A percentile compares a stretch with the other conserved stretches of the same genome.
These are phyloP conservation scores for Sordariomycetes sp. DNA, from an alignment of 2,329 filamentous ascomycete genomes.

Conservation along the genomic window DNA sequence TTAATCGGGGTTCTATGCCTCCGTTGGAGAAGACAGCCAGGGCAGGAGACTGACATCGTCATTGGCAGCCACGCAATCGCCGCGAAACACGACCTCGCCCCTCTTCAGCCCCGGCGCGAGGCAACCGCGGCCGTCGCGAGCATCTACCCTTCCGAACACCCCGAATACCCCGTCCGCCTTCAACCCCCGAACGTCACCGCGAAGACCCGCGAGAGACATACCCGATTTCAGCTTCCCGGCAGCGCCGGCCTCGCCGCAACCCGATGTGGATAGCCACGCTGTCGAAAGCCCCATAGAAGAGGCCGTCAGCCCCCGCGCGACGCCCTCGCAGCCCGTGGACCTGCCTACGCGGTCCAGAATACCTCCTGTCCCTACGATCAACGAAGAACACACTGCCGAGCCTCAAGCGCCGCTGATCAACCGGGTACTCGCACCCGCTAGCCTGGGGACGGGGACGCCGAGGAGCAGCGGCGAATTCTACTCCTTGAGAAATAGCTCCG, in stretches of 20 bases:
- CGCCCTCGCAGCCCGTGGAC: conserved; percentile 19
- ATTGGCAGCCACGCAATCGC: conserved; percentile 29
- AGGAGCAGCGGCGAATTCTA: conserved; percentile 93
- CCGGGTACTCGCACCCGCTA: conserved; percentile 67
- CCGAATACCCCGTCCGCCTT: conserved; percentile 32
- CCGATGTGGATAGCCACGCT: conserved; percentile 19
- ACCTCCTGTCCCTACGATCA: conserved; percentile 41
- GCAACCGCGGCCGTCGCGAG: conserved; percentile 27
- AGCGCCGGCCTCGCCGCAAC: conserved; percentile 27
- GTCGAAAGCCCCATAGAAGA: conserved; percentile 22
- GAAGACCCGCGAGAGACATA: conserved; percentile 13
- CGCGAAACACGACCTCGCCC: conserved; percentile 36
- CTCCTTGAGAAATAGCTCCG: conserved; percentile 87
- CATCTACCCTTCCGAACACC: conserved; percentile 33
- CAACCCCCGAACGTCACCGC: conserved; percentile 26
- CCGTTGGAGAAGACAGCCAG: conserved; percentile 7
- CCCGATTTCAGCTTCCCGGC: conserved; percentile 49
- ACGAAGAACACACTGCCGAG: conserved; percentile 31
- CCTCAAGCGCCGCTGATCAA: conserved; percentile 26
- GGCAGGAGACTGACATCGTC: conserved; percentile 12
- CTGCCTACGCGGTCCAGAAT: conserved; percentile 31
- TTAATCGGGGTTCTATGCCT: conserved; percentile 6
- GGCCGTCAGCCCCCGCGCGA: conserved; percentile 24
- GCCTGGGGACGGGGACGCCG: conserved; percentile 60
- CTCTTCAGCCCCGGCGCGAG: conserved; percentile 43